phyloP scores from a whole-genome alignment of 164 flowering plant species.

The Berberis vulgaris region DNA sequence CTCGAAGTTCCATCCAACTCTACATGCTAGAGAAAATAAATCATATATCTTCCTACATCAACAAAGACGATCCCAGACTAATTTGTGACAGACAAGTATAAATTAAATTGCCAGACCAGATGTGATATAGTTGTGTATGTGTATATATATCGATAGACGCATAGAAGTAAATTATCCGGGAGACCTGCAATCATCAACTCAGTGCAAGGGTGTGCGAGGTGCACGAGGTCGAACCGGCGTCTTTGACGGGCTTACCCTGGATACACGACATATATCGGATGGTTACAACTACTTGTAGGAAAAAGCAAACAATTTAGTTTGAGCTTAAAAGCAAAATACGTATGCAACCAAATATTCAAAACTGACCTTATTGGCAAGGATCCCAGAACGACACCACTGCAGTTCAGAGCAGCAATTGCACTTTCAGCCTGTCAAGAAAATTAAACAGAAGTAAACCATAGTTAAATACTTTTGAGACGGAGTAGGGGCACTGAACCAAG shows the following conservation, averaged over 20 bases:
- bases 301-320: background rate
- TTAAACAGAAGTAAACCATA: background rate
- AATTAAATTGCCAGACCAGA: slow-evolving; percentile 13
- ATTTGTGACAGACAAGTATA: slow-evolving; percentile 10
- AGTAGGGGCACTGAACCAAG: too few relatives aligned
- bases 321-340: background rate
- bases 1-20: slow-evolving; percentile 35
- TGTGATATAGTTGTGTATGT: slow-evolving; percentile 11
- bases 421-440: slow-evolving; percentile 48
- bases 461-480: too few relatives aligned
- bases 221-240: slow-evolving; percentile 69
- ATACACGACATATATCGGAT: background rate
- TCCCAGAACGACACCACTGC: slow-evolving; percentile 56
- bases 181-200: slow-evolving; percentile 14
- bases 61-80: slow-evolving; percentile 13
- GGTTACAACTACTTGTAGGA: background rate
- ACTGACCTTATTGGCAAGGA: slow-evolving; percentile 50
- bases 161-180: slow-evolving; percentile 6
- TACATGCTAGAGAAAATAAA: slow-evolving; percentile 11
- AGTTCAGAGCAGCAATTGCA: slow-evolving; percentile 65
- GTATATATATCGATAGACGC: slow-evolving; percentile 11
- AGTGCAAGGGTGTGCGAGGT: slow-evolving; percentile 44
- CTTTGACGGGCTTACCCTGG: slow-evolving; percentile 85
- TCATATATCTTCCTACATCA: slow-evolving; percentile 2
- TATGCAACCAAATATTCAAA: background rate